These are phyloP conservation scores for Fusarium nematophilum DNA, from an alignment of 2,329 filamentous ascomycete genomes.

Conservation along the genomic window DNA sequence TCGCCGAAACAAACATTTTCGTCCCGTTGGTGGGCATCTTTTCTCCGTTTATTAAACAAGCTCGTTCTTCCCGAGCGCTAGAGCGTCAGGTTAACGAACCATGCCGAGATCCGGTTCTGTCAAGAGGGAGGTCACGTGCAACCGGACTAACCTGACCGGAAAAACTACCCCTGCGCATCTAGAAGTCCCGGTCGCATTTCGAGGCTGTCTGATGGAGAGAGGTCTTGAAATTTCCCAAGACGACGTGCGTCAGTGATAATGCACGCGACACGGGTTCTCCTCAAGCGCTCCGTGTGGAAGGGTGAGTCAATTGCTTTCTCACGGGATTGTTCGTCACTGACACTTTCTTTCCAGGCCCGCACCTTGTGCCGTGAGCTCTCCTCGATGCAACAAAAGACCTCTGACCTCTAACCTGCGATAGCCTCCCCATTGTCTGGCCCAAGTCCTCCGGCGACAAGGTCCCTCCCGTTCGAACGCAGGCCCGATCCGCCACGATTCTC, in stretches of 20 bases:
- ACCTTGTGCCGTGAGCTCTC: slow-evolving; percentile 64
- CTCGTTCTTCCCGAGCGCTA: background rate
- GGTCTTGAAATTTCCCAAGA: slow-evolving; percentile 37
- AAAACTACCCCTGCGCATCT: slow-evolving; percentile 17
- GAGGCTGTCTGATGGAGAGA: slow-evolving; percentile 28
- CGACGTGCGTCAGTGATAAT: slow-evolving; percentile 58
- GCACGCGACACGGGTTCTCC: slow-evolving; percentile 74
- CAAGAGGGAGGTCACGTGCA: slow-evolving; percentile 21
- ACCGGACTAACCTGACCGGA: slow-evolving; percentile 33
- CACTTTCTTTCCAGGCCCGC: slow-evolving; percentile 54
- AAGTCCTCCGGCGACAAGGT: slow-evolving; percentile 70
- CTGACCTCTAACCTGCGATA: slow-evolving; percentile 50
- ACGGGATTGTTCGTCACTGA: slow-evolving; percentile 31
- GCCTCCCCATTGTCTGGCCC: slow-evolving; percentile 72
- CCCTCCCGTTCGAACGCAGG: slow-evolving; percentile 85
- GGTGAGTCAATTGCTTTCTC: slow-evolving; percentile 60
- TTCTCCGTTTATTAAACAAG: slow-evolving; percentile 24
- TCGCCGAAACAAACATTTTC: slow-evolving; percentile 22
- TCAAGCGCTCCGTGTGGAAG: slow-evolving; percentile 89
- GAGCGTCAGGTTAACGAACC: slow-evolving; percentile 20
- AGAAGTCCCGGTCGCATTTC: slow-evolving; percentile 23
- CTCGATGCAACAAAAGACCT: slow-evolving; percentile 8
- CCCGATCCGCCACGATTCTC: slow-evolving; percentile 87
- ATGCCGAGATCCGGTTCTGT: slow-evolving; percentile 17
- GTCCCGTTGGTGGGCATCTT: slow-evolving; percentile 34